Evolutionary conservation across 768 basidiomycete species (phyloP), one percentile per base, ranked within the genome.

Genomic region (Scleroderma citrinum): DNA sequence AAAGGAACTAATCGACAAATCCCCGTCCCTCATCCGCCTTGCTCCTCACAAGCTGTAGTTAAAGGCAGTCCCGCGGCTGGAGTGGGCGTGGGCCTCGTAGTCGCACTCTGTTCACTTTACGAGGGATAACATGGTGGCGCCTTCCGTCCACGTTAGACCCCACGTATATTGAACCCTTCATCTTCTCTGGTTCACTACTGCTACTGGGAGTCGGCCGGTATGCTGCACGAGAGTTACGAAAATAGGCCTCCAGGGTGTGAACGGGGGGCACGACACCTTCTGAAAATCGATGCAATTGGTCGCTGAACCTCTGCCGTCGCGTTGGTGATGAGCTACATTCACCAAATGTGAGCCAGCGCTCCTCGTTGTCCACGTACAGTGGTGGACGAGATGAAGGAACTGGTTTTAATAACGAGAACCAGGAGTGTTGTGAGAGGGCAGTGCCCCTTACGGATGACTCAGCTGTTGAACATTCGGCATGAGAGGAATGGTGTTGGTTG

Each of bases 71-170:
- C 29, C 43, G 53, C 4, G 44, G 48, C n/a, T 31, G 50, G n/a
- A n/a, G 26, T 19, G 55, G 50, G 26, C 49, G 46, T 17, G 49
- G 56, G 24, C 53, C 48, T 10, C 46, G 38, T 17, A 55, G 46
- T 26, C 45, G 46, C 7, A 16, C 47, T 19, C 42, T 12, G 3
- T 26, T 23, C 16, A 34, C n/a, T 19, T 41, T 24, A 8, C 14
- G 20, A 29, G 26, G 26, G 26, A 29, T 29, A 29, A 29, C 26
- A 5, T 29, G 26, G 26, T 29, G 26, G 8, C 26, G 8, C 26
- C 8, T 29, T 29, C 26, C 26, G 26, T 29, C 5, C 26, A 29
- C 26, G n/a, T 37, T 16, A 17, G 36, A 20, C 20, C 36, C 36
- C 5, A 13, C n/a, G 17, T 37, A 20, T 8, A 37, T 8, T 8